A percentile compares a stretch with the other conserved stretches of the same genome.
Evolutionary conservation across 1,139 yeast species (phyloP).

Genomic region (Yamadazyma friedrichii): DNA sequence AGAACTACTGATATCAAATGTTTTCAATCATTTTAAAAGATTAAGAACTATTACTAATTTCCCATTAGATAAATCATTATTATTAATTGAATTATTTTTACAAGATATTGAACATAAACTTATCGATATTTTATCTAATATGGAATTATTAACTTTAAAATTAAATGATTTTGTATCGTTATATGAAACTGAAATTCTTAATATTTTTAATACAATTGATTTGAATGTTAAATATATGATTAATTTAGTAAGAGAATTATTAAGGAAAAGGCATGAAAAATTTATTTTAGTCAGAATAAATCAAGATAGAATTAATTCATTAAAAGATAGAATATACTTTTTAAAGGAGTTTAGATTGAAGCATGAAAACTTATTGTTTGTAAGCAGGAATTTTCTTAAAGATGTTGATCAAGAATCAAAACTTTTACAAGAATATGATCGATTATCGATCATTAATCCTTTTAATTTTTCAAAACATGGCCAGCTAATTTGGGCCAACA

Average conservation of each 20-base stretch:
- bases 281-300: conserved; percentile 64
- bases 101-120: conserved; percentile 31
- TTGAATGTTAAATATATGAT: conserved; percentile 36
- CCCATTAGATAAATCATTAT: conserved; percentile 64
- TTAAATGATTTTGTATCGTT: conserved; percentile 22
- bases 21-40: conserved; percentile 65
- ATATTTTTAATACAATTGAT: conserved; percentile 28
- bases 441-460: conserved; percentile 18
- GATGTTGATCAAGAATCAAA: conserved; percentile 18
- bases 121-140: conserved; percentile 19
- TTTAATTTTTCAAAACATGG: conserved; percentile 37
- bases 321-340: conserved; percentile 48
- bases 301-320: conserved; percentile 38
- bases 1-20: conserved; percentile 40
- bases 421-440: conserved; percentile 31
- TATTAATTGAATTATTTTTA: conserved; percentile 59
- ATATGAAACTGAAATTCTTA: conserved; percentile 15
- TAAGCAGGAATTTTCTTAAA: conserved; percentile 26
- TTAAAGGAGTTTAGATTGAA: conserved; percentile 48
- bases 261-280: conserved; percentile 72
- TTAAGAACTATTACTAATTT: conserved; percentile 52
- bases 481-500: conserved; percentile 30
- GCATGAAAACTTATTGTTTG: conserved; percentile 55
- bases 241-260: conserved; percentile 65
- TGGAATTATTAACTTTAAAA: conserved; percentile 27